Conservation (phyloP, 805 yeast genomes). For the Metschnikowia kunwiensis region DNA sequence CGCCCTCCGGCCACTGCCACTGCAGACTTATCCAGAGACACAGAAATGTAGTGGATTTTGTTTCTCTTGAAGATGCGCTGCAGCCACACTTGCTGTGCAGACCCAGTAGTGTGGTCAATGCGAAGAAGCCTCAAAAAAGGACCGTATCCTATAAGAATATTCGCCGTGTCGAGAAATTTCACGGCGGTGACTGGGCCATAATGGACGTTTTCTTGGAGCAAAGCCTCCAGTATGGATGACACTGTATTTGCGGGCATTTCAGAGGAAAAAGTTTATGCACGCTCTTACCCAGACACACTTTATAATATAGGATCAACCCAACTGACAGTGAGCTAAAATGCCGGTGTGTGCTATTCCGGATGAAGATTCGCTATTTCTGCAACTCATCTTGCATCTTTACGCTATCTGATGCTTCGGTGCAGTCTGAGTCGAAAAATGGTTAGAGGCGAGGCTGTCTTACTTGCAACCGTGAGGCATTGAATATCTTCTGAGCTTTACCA, state of each 20-base stretch:
- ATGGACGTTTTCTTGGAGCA: slow-evolving; percentile 25
- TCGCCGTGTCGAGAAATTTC: slow-evolving; percentile 35
- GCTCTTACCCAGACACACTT: too few species aligned
- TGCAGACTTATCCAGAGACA: slow-evolving; percentile 27
- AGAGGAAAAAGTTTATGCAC: too few species aligned
- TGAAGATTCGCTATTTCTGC: too few species aligned
- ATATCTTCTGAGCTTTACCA: too few species aligned
- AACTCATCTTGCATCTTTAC: neutral
- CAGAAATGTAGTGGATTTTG: slow-evolving; percentile 76
- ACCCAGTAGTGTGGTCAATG: slow-evolving; percentile 24
- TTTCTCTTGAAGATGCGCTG: slow-evolving; percentile 59
- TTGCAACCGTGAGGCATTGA: too few species aligned
- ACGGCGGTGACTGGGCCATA: slow-evolving; percentile 74
- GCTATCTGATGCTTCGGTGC: too few species aligned
- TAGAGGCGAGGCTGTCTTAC: too few species aligned
- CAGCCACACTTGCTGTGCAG: slow-evolving; percentile 34
- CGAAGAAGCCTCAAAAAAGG: slow-evolving; percentile 57
- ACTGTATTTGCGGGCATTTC: slow-evolving; percentile 1
- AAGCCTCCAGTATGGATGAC: slow-evolving; percentile 3
- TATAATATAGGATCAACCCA: too few species aligned
- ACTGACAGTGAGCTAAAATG: too few species aligned
- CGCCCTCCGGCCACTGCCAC: slow-evolving; percentile 66
- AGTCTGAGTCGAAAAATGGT: too few species aligned
- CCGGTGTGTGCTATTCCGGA: too few species aligned
- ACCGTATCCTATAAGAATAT: slow-evolving; percentile 65